Conservation (phyloP, 805 yeast species). For the Saccharomycopsis amapae region DNA sequence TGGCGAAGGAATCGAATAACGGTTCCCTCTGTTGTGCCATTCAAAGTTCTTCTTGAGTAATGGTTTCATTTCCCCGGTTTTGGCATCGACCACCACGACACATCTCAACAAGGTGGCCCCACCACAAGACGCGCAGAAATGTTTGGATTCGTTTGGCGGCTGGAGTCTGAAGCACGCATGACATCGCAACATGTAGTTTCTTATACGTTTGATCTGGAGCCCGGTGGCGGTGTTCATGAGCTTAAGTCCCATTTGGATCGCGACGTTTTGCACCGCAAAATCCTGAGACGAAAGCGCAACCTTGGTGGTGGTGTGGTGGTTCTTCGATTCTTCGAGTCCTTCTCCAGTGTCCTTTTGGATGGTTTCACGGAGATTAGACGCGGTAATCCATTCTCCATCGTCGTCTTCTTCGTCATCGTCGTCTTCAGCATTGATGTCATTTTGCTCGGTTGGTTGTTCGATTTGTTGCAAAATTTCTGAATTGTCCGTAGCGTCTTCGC, state of each 20-base stretch:
- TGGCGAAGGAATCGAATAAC: conserved; percentile 81
- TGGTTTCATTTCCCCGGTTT: conserved; percentile 76
- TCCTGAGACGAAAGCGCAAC: conserved; percentile 92
- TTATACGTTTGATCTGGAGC: conserved; percentile 70
- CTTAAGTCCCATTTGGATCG: conserved; percentile 83
- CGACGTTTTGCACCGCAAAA: conserved; percentile 94
- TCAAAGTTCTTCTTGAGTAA: conserved; percentile 87
- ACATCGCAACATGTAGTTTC: conserved; percentile 92
- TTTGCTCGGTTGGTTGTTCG: conserved; percentile 21
- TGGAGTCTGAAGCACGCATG: conserved; percentile 89
- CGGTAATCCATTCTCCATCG: conserved; percentile 92
- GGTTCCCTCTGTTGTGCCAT: conserved; percentile 87
- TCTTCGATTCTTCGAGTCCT: conserved; percentile 34
- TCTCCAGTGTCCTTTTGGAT: conserved; percentile 65
- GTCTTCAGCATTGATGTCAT: conserved; percentile 22
- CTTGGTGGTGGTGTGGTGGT: conserved; percentile 39
- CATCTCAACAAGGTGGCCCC: conserved; percentile 86
- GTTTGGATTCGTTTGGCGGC: conserved; percentile 71
- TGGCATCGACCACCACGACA: conserved; percentile 76
- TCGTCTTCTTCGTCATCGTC: conserved; percentile 52
- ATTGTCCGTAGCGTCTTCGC: conserved; percentile 16
- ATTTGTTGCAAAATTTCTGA: conserved; percentile 4
- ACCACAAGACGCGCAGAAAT: conserved; percentile 94
- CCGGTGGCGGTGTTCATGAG: conserved; percentile 83
- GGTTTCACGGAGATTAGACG: conserved; percentile 70